Conservation (phyloP, 345 rosid genomes). For the Eutrema heterophyllum region DNA sequence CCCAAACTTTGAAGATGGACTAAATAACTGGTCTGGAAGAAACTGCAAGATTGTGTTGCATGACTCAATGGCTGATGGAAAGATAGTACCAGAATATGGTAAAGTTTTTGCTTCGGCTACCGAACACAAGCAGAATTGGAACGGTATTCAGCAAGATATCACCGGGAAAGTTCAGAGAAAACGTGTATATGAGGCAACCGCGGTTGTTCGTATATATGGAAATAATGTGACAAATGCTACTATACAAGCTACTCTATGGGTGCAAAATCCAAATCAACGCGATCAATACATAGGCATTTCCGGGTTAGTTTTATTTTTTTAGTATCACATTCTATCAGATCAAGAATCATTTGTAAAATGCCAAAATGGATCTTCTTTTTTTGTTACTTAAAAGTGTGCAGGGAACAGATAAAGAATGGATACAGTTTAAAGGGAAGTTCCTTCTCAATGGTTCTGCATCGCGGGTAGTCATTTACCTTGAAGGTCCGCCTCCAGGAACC, state of each 20-base stretch:
- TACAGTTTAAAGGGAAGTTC: constrained; percentile 72
- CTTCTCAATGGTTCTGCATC: constrained; percentile 72
- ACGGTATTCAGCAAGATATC: constrained; percentile 88
- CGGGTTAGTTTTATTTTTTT: constrained; percentile 37
- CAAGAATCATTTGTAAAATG: constrained; percentile 50
- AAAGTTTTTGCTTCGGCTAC: constrained; percentile 70
- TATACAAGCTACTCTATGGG: constrained; percentile 66
- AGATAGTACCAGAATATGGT: constrained; percentile 56
- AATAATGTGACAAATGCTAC: constrained; percentile 48
- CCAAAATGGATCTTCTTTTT: constrained; percentile 39
- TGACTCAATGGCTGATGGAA: constrained; percentile 76
- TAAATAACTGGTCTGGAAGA: constrained; percentile 81
- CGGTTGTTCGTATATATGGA: constrained; percentile 69
- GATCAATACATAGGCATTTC: constrained; percentile 76
- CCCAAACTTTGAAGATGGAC: constrained; percentile 75
- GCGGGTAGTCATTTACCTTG: constrained; percentile 61
- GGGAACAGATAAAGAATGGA: constrained; percentile 84
- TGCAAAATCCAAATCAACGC: constrained; percentile 56
- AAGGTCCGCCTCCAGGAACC: constrained; percentile 88
- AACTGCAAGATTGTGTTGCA: constrained; percentile 66
- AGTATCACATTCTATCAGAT: background rate
- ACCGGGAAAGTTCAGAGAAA: constrained; percentile 64
- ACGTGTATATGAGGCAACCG: constrained; percentile 58
- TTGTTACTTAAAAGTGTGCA: constrained; percentile 47
- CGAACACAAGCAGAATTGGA: constrained; percentile 73